These are phyloP conservation scores for Trichosanthes truncata DNA, from an alignment of 306 rosid genomes.

Conservation along the genomic window DNA sequence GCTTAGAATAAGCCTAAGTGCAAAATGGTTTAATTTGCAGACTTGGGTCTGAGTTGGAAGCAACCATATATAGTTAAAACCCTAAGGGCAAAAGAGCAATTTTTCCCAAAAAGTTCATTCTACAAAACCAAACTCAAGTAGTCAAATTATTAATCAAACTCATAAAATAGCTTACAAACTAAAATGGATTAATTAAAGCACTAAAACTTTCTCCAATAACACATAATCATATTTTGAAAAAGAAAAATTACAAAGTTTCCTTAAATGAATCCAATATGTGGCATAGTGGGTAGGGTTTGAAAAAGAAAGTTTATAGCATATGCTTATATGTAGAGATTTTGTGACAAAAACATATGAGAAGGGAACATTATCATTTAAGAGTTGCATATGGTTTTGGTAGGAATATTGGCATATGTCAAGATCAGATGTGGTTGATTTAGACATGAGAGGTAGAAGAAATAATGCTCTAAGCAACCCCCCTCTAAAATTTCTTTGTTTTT, in stretches of 20 bases:
- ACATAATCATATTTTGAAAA: neutral
- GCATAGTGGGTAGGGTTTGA: neutral
- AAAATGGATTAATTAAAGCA: neutral
- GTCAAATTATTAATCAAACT: neutral
- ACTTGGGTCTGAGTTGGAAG: neutral
- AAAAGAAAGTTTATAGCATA: neutral
- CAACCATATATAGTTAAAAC: neutral
- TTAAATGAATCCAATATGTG: neutral
- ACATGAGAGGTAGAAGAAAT: conserved; percentile 14
- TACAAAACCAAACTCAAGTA: neutral
- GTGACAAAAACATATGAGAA: neutral
- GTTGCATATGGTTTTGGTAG: neutral
- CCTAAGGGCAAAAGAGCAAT: neutral
- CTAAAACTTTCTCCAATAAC: neutral
- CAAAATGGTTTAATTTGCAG: neutral
- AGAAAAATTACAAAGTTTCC: neutral
- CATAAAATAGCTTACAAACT: neutral
- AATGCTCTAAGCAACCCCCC: neutral
- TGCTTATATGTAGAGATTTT: neutral
- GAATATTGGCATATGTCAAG: conserved; percentile 13
- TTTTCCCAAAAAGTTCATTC: neutral
- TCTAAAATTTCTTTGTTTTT: neutral
- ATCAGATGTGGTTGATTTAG: conserved; percentile 1
- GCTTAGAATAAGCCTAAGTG: conserved; percentile 1
- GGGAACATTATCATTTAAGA: neutral